Evolutionary conservation across 345 rosid genomes (phyloP).

Genomic region (Cardamine chenopodiifolia): DNA sequence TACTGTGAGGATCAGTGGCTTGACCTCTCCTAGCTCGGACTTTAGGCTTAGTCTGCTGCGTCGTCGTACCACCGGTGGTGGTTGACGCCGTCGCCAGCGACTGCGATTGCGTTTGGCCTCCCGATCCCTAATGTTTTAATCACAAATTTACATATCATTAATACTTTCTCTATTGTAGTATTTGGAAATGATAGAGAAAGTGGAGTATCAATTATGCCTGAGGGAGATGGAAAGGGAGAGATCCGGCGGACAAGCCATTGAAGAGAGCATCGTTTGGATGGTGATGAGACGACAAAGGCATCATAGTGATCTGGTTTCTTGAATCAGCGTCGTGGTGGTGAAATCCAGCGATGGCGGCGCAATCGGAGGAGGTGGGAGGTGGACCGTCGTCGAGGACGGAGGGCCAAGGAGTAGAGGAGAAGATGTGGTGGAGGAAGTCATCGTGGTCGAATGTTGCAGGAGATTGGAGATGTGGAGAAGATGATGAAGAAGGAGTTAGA

Average conservation of each 20-base stretch:
- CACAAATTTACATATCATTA: neutral
- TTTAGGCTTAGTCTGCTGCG: constrained; percentile 67
- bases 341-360: constrained; percentile 18
- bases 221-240: constrained; percentile 70
- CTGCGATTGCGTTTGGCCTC: constrained; percentile 47
- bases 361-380: constrained; percentile 28
- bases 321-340: constrained; percentile 53
- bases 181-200: neutral
- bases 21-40: constrained; percentile 97
- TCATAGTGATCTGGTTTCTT: constrained; percentile 58
- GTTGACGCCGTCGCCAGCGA: constrained; percentile 50
- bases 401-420: constrained; percentile 63
- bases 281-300: constrained; percentile 33
- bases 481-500: constrained; percentile 34
- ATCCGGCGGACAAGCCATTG: constrained; percentile 66
- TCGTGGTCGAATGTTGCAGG: constrained; percentile 49
- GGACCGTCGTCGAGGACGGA: constrained; percentile 31
- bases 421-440: constrained; percentile 82
- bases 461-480: constrained; percentile 40
- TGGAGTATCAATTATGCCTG: constrained; percentile 38
- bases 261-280: constrained; percentile 53
- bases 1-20: constrained; percentile 99
- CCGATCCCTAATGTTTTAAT: constrained; percentile 35
- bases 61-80: constrained; percentile 39
- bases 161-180: neutral